Conservation (phyloP, 352 stramenopile genomes). For the Elongisporangium undulatum region DNA sequence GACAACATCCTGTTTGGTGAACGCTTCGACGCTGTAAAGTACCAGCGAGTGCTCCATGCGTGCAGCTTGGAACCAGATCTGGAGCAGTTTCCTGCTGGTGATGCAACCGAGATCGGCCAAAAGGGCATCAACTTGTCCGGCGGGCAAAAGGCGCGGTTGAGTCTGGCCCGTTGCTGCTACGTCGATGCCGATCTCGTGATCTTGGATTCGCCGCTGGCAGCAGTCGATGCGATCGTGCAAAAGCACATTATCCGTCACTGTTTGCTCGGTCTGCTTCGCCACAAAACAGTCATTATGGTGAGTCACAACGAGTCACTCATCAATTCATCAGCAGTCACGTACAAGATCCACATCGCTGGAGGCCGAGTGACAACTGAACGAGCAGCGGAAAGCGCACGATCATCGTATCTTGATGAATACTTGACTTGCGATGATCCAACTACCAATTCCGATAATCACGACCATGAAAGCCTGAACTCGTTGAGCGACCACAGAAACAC, state of each 20-base stretch:
- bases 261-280: background rate
- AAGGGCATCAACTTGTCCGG: slow-evolving; percentile 91
- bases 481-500: background rate
- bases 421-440: too few relatives aligned
- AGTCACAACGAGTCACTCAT: slow-evolving; percentile 2
- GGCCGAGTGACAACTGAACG: background rate
- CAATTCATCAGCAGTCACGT: background rate
- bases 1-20: slow-evolving; percentile 92
- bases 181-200: slow-evolving; percentile 48
- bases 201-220: slow-evolving; percentile 86
- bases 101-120: slow-evolving; percentile 92
- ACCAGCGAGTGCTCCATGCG: slow-evolving; percentile 30
- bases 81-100: slow-evolving; percentile 60
- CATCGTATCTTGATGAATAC: background rate
- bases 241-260: slow-evolving; percentile 4
- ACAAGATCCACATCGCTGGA: background rate
- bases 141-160: slow-evolving; percentile 79
- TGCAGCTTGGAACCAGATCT: slow-evolving; percentile 82
- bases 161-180: slow-evolving; percentile 47
- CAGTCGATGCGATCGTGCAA: slow-evolving; percentile 12
- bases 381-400: background rate
- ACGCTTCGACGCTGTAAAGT: slow-evolving; percentile 19
- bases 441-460: background rate
- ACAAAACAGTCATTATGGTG: slow-evolving; percentile 5
- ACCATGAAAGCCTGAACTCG: background rate